phyloP scores from a whole-genome alignment of 2,329 filamentous ascomycete species.

The Hymenoscyphus infarciens region DNA sequence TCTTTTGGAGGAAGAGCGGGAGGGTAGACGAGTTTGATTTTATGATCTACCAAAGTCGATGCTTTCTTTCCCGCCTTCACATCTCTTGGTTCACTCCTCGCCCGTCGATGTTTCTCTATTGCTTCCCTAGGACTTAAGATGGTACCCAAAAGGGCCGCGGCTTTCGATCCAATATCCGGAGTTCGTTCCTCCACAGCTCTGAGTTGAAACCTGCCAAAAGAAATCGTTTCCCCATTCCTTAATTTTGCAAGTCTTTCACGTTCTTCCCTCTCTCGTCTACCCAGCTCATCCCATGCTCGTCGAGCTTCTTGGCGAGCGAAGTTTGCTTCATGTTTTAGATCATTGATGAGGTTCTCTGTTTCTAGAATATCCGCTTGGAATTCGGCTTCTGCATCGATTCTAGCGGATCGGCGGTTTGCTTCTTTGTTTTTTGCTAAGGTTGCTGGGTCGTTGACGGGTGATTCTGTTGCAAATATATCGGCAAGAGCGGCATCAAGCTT shows the following conservation, averaged over 20 bases:
- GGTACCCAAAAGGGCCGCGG: slow-evolving; percentile 8
- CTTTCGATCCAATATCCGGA: background rate
- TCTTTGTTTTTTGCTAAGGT: background rate
- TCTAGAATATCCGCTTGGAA: background rate
- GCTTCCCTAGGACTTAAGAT: slow-evolving; percentile 13
- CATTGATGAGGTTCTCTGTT: slow-evolving; percentile 5
- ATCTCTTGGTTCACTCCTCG: slow-evolving; percentile 9
- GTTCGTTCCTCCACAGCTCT: background rate
- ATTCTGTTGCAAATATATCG: slow-evolving; percentile 6
- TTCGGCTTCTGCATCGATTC: slow-evolving; percentile 5
- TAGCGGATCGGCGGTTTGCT: slow-evolving; percentile 4
- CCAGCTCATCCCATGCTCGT: slow-evolving; percentile 13
- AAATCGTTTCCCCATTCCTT: slow-evolving; percentile 1
- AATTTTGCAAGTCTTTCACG: slow-evolving; percentile 8
- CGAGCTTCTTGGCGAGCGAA: slow-evolving; percentile 10
- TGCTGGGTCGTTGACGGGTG: background rate
- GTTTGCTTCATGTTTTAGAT: slow-evolving; percentile 9
- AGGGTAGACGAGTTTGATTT: slow-evolving; percentile 5
- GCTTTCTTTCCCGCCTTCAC: background rate
- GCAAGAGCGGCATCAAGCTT: slow-evolving; percentile 4
- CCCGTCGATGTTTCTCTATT: slow-evolving; percentile 9
- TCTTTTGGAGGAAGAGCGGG: slow-evolving; percentile 6
- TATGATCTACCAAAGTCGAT: background rate
- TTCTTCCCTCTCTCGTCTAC: slow-evolving; percentile 9
- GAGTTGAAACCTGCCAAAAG: slow-evolving; percentile 5